These are phyloP conservation scores for Mycena haematopus DNA, from an alignment of 768 basidiomycete genomes.

Conservation along the genomic window DNA sequence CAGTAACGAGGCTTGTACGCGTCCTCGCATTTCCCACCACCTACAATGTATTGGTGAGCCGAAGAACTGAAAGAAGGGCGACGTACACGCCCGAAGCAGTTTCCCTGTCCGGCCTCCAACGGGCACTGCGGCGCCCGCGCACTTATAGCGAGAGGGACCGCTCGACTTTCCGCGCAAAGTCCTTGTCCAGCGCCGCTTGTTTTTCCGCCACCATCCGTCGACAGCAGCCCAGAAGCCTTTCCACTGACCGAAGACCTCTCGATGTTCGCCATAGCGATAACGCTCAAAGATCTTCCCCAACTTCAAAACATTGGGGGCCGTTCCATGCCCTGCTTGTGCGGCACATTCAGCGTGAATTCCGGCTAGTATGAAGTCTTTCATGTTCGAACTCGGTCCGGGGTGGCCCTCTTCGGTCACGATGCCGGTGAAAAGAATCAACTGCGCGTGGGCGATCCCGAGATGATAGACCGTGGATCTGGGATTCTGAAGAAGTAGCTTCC, in stretches of 20 bases:
- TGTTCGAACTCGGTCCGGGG: not conserved
- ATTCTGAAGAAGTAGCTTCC: no score
- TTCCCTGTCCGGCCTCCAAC: conserved; percentile 9
- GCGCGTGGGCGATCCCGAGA: not conserved
- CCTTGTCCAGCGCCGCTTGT: conserved; percentile 10
- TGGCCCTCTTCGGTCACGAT: not conserved
- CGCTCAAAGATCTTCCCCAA: not conserved
- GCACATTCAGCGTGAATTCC: conserved; percentile 6
- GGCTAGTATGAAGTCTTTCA: not conserved
- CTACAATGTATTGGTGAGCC: conserved; percentile 3
- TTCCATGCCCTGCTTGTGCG: not conserved
- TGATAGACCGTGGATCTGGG: not conserved
- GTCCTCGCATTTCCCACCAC: conserved; percentile 18
- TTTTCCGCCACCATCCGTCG: conserved; percentile 4
- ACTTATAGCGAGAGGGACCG: conserved; percentile 10
- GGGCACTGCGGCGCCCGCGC: conserved; percentile 12
- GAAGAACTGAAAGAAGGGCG: not conserved
- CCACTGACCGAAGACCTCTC: not conserved
- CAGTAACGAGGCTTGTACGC: conserved; percentile 15
- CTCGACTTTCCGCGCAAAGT: conserved; percentile 1
- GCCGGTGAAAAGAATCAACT: no score
- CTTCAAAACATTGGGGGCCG: not conserved
- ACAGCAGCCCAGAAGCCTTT: conserved; percentile 2
- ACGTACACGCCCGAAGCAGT: conserved; percentile 14
- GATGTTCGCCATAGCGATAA: conserved; percentile 2